Base-by-base conservation (phyloP, 2,329 filamentous ascomycete genomes). In the Coniella lustricola region DNA sequence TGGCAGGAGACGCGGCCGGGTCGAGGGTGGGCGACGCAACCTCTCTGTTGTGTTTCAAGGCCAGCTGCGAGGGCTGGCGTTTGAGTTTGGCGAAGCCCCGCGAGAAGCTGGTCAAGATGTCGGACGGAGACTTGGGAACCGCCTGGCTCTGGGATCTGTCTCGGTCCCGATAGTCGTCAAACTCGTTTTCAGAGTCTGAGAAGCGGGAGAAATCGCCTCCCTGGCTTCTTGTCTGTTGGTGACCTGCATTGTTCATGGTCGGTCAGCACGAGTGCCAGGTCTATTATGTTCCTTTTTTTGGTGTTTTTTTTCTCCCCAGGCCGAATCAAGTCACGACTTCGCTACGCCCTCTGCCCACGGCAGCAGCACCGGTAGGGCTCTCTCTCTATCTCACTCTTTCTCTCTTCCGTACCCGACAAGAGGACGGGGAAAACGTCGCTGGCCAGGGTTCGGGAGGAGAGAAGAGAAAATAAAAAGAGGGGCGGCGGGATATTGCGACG, bases 31-130 rank as follows among this genome's bases (percentile, higher is more conserved):
- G 61, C 41, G 57, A 54, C 46, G 61, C 61, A 17, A 39, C 21
- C 7, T 63, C 56, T 50, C 66, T 70, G 36, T 46, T 50, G 51
- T 53, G 51, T 44, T 53, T 53, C 36, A 70, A 58, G 44, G 61
- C 65, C 33, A 70, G 58, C 25, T 67, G 67, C 3, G 74, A 75
- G 10, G 70, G 67, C 49, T 70, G 69, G 54, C 70, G 67, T 16
- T 64, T 60, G 25, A 75, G 62, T 55, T 66, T 71, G 39, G 66
- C 56, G 46, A 68, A 63, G 40, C 72, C 73, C 54, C 74, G 72
- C 58, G 76, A 75, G 55, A 76, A 72, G 55, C 72, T 72, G 39
- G 73, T 71, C 46, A 78, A 58, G 50, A 76, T 62, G 46, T 77
- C 73, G 52, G 73, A 67, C 18, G 71, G 57, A 0, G 71, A 68